Conservation (phyloP, 176 grass and related monocot genomes). For the Bothriochloa decipiens region DNA sequence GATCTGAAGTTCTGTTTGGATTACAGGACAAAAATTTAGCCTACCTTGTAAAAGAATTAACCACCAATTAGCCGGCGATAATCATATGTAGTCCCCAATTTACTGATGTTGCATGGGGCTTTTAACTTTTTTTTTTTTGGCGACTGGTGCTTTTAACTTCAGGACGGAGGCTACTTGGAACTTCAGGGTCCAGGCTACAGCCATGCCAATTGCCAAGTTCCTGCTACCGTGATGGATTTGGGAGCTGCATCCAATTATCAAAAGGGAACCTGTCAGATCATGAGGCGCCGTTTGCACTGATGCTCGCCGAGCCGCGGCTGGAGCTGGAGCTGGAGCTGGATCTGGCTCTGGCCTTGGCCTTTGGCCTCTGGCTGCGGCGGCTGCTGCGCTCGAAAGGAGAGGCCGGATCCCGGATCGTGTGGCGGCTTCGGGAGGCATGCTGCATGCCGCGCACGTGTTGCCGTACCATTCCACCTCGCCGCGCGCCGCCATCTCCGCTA, state of each 20-base stretch:
- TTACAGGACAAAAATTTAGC: too few species aligned
- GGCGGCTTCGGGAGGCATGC: constrained; percentile 11
- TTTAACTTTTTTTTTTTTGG: too few species aligned
- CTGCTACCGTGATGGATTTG: too few species aligned
- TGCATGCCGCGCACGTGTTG: constrained; percentile 43
- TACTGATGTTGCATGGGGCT: background rate
- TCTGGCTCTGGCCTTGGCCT: too few species aligned
- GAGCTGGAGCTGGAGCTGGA: background rate
- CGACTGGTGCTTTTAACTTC: too few species aligned
- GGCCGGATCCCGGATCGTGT: constrained; percentile 41
- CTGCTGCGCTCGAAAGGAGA: constrained; percentile 12
- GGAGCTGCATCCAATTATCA: too few species aligned
- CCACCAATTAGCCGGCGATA: constrained; percentile 1
- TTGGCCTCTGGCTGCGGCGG: background rate
- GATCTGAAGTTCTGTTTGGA: too few species aligned
- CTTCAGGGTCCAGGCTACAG: background rate
- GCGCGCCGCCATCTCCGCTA: constrained; percentile 6
- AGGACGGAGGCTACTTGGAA: too few species aligned
- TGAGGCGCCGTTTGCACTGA: background rate
- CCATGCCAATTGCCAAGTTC: background rate
- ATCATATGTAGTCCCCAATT: background rate
- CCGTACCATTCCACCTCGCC: constrained; percentile 30
- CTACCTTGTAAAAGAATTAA: too few species aligned
- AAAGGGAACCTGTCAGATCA: too few species aligned
- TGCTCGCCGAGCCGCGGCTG: background rate